Percentiles rank a stretch among this genome's conserved stretches.
Evolutionary conservation across 1,284 basidiomycete species (phyloP).

Genomic region (Lentinula novae-zelandiae): DNA sequence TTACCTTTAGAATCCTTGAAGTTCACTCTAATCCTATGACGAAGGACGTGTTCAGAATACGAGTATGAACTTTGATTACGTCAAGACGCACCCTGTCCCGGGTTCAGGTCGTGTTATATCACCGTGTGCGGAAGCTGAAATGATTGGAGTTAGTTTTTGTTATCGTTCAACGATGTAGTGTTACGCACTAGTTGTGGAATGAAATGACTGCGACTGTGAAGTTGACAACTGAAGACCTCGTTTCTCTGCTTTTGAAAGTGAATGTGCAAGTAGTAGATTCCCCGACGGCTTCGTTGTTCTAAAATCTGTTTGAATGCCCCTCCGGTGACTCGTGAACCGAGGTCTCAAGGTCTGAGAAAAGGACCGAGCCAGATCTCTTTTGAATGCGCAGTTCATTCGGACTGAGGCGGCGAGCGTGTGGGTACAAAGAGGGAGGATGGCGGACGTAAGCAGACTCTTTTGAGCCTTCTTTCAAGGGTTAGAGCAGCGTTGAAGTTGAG

Average conservation of each 20-base stretch:
- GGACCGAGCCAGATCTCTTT: not conserved
- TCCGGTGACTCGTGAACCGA: not conserved
- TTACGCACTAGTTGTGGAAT: constrained; percentile 6
- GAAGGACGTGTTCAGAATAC: not conserved
- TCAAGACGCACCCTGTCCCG: constrained; percentile 59
- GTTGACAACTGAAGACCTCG: not conserved
- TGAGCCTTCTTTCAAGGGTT: too few relatives aligned
- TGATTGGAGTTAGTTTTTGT: not conserved
- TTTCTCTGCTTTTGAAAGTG: not conserved
- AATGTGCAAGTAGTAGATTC: not conserved
- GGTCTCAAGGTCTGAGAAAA: not conserved
- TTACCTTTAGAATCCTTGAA: constrained; percentile 89
- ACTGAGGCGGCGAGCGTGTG: not conserved
- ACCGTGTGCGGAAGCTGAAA: constrained; percentile 32
- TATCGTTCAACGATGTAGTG: not conserved
- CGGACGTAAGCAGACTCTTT: too few relatives aligned
- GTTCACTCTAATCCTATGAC: constrained; percentile 75
- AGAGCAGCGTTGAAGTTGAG: too few relatives aligned
- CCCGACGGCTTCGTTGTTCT: not conserved
- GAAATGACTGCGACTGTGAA: not conserved
- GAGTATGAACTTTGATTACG: constrained; percentile 4
- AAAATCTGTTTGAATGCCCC: not conserved
- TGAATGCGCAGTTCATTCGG: not conserved
- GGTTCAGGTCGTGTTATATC: constrained; percentile 43
- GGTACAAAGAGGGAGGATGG: not conserved